Base-by-base conservation (phyloP, 306 rosid genomes). In the Alnus rubra region DNA sequence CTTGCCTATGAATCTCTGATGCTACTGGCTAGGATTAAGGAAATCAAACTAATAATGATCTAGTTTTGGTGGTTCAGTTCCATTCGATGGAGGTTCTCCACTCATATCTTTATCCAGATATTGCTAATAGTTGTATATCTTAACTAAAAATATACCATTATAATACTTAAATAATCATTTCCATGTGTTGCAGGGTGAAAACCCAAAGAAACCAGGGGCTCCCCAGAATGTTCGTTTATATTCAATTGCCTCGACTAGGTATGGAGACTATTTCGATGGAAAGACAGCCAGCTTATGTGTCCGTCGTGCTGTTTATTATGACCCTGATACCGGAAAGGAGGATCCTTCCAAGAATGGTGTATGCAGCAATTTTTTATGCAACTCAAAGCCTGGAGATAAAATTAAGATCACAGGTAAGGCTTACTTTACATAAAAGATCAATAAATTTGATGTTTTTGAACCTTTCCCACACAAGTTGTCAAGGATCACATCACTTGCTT, bases 251-350 rank as follows among this genome's bases (percentile, higher is more conserved):
- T 95, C 99, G 48, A 30, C 99, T 44, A 88, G 99, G 89, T 95
- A 90, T 87, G 99, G 99, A 77, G 99, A 95, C 74, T 67, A 2
- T 79, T 93, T 93, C 69, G 96, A 95, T 84, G 98, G 99, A 47
- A 93, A 84, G 84, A 95, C 99, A 69, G 94, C 97, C 74, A 95
- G 99, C 81, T 90, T 95, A 74, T 95, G 99, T 51, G 98, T 95
- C 52, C 97, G 99, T 4, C 98, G 98, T 77, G 98, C 99, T 80
- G 90, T 95, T 79, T 95, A 91, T 82, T 90, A 93, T 82, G 96
- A 95, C 82, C 94, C 94, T 5, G 96, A 90, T 77, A 95, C 98
- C 14, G 94, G 99, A 76, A 91, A 90, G 78, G 99, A 95, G 88
- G 98, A 93, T 83, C 94, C 94, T 63, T 88, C 92, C 56, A 95